phyloP scores from a whole-genome alignment of 352 stramenopile species.

The Globisporangium splendens region DNA sequence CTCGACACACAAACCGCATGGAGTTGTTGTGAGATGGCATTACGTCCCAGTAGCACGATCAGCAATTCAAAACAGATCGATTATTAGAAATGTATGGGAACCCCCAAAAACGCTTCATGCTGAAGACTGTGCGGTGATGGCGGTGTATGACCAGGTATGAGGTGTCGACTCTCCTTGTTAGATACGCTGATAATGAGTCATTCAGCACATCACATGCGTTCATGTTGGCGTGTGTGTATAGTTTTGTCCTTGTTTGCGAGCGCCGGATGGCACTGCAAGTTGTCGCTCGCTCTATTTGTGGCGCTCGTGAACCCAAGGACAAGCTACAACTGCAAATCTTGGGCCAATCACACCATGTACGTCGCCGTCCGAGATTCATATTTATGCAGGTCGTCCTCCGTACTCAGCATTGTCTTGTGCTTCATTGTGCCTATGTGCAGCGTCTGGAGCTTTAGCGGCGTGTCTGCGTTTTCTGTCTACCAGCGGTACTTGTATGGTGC shows the following conservation, averaged over 20 bases:
- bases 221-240: slow-evolving; percentile 11
- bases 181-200: neutral
- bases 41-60: too few species aligned
- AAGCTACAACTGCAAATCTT: slow-evolving; percentile 83
- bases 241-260: slow-evolving; percentile 77
- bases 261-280: slow-evolving; percentile 80
- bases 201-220: neutral
- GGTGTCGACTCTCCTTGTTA: neutral
- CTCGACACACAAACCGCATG: too few species aligned
- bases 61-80: too few species aligned
- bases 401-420: neutral
- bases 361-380: slow-evolving; percentile 2
- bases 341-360: slow-evolving; percentile 81
- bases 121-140: slow-evolving; percentile 50
- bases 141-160: slow-evolving; percentile 60
- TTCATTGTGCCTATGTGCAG: slow-evolving; percentile 29
- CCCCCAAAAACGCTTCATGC: too few species aligned
- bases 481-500: slow-evolving; percentile 59
- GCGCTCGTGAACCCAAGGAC: slow-evolving; percentile 87
- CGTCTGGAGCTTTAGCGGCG: slow-evolving; percentile 67
- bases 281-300: slow-evolving; percentile 78
- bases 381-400: neutral
- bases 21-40: too few species aligned
- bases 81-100: too few species aligned
- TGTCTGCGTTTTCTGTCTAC: slow-evolving; percentile 57